Conservation (phyloP, 202 grass and related monocot species). For the Dendrocalamus latiflorus region DNA sequence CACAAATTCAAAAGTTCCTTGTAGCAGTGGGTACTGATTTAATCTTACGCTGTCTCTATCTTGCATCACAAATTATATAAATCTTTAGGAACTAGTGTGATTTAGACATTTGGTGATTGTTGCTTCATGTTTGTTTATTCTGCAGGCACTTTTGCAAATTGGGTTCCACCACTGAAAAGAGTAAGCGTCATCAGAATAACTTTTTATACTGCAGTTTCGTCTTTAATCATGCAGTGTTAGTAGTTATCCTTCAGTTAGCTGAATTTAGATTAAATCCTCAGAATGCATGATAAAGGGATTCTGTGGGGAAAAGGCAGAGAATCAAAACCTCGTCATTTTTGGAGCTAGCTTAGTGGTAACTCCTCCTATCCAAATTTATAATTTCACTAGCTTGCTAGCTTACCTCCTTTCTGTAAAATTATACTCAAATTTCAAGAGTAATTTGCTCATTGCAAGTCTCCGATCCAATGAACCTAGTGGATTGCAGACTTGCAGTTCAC, state of each 20-base stretch:
- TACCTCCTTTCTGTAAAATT: not conserved
- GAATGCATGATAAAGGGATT: conserved; percentile 59
- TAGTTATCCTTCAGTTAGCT: not conserved
- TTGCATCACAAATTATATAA: not conserved
- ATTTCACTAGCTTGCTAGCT: not conserved
- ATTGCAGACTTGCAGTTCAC: not conserved
- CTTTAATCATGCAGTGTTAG: not conserved
- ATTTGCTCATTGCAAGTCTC: not conserved
- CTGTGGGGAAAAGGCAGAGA: conserved; percentile 45
- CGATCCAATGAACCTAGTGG: no score
- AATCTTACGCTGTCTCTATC: not conserved
- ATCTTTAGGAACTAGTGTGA: not conserved
- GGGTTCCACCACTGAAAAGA: no score
- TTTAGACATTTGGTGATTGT: not conserved
- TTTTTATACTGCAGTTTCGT: not conserved
- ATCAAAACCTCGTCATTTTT: conserved; percentile 39
- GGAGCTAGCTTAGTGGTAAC: conserved; percentile 71
- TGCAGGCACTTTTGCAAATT: conserved; percentile 80
- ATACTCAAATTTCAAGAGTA: not conserved
- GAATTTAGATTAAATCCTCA: conserved; percentile 37
- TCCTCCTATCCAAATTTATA: not conserved
- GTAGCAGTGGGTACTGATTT: conserved; percentile 71
- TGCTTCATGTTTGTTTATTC: conserved; percentile 15
- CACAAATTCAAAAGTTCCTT: conserved; percentile 42
- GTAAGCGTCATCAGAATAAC: not conserved